Evolutionary conservation across 257 asterid genomes (phyloP), one percentile per base, ranked within the genome.

Genomic region (Knoxia roxburghii): DNA sequence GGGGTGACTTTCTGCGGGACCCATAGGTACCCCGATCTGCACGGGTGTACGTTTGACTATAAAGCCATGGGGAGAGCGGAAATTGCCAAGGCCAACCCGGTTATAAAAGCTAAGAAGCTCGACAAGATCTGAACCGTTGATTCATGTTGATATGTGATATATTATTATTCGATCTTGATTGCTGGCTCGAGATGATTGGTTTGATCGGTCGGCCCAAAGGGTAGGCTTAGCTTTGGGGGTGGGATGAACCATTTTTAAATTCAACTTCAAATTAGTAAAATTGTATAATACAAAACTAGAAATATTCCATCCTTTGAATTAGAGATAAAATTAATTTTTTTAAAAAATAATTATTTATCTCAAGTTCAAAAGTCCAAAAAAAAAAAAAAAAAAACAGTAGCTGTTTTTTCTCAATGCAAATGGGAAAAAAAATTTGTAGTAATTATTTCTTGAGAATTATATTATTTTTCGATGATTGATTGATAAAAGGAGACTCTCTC

Each of bases 11-110:
- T 80, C 63, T 83, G 87, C 68, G 85, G 82, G 32, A 24, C 76
- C 65, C 87, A 83, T 24, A 77, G 85, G 78, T 83, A 80, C 48
- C 83, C 87, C 14, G 87, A 83, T 54, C 72, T 58, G 52, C 87
- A 83, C 60, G 76, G 67, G 41, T 83, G 87, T 37, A 62, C 78
- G 62, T 77, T 80, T 72, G 85, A 83, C 69, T 83, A 75, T 65
- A 80, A 73, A 80, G 73, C 73, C 9, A 4, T 64, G 75, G 87
- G 85, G 21, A 73, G 71, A 70, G 82, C 63, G 40, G 81, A 67
- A 10, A 80, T 83, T 48, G 81, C 83, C 35, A 80, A 70, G 77
- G 85, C 79, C 33, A 83, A 80, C 59, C 87, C 87, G 51, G 57
- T 83, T 35, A 69, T 83, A 6, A 83, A 65, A 61, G 83, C 61